These are phyloP conservation scores for Euryodendron excelsum DNA, from an alignment of 148 eudicot genomes.

Conservation along the genomic window DNA sequence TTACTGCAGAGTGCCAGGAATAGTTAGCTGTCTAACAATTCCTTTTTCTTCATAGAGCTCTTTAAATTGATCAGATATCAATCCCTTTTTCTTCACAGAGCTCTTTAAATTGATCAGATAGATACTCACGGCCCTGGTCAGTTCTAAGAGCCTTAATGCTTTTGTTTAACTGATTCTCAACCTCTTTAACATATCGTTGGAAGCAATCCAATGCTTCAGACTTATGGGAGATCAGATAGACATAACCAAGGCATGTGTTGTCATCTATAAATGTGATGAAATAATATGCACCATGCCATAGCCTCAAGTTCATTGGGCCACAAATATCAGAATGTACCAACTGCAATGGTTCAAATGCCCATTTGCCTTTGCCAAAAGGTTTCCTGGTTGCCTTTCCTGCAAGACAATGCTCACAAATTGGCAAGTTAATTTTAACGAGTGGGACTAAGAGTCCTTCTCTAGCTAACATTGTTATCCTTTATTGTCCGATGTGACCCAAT, in stretches of 20 bases:
- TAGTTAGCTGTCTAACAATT: background rate
- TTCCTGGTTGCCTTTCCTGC: background rate
- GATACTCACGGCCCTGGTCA: background rate
- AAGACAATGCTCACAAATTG: background rate
- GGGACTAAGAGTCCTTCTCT: background rate
- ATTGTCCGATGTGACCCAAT: background rate
- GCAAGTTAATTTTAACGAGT: background rate
- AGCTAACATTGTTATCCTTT: background rate
- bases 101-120: background rate
- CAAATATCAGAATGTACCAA: slow-evolving; percentile 4
- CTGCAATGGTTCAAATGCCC: background rate
- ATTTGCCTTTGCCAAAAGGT: background rate
- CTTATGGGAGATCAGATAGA: slow-evolving; percentile 5
- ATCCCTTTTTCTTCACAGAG: too few species aligned
- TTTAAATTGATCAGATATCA: slow-evolving; percentile 1
- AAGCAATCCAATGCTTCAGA: slow-evolving; percentile 10
- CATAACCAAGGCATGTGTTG: background rate
- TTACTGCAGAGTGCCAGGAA: slow-evolving; percentile 8
- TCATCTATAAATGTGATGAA: slow-evolving; percentile 15
- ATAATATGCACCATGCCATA: background rate
- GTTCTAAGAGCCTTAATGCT: background rate
- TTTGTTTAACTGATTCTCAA: slow-evolving; percentile 6
- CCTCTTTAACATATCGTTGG: background rate
- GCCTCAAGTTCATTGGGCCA: slow-evolving; percentile 4
- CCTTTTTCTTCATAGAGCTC: slow-evolving; percentile 3